A percentile compares a stretch with the other conserved stretches of the same genome.
phyloP scores from a whole-genome alignment of 2,329 filamentous ascomycete genomes.

The Fusarium verticillioides region DNA sequence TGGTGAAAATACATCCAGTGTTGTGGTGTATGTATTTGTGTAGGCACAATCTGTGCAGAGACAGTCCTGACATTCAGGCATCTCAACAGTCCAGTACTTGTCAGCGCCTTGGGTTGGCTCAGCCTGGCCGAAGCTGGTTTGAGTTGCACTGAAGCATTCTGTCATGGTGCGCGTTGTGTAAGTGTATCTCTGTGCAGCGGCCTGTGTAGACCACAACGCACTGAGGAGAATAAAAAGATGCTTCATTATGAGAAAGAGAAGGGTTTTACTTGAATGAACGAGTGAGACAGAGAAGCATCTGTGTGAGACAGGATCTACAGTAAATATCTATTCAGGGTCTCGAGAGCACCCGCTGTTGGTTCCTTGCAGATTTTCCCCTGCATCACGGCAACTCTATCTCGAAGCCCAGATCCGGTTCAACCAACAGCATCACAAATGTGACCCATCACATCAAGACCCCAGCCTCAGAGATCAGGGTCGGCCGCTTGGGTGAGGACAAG shows the following conservation, averaged over 20 bases:
- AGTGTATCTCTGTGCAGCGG: slow-evolving; percentile 38
- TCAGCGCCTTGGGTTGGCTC: slow-evolving; percentile 38
- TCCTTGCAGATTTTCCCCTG: slow-evolving; percentile 30
- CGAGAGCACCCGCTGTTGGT: neutral
- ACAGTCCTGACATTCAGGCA: slow-evolving; percentile 43
- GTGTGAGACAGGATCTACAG: slow-evolving; percentile 37
- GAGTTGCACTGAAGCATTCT: slow-evolving; percentile 41
- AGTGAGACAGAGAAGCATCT: slow-evolving; percentile 9
- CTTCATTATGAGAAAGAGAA: slow-evolving; percentile 33
- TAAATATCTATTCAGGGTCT: slow-evolving; percentile 32
- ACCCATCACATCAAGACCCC: slow-evolving; percentile 1
- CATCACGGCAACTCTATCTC: slow-evolving; percentile 31
- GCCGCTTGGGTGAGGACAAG: slow-evolving; percentile 9
- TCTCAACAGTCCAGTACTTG: slow-evolving; percentile 37
- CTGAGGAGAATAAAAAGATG: slow-evolving; percentile 9
- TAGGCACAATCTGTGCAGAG: slow-evolving; percentile 35
- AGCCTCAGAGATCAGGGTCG: slow-evolving; percentile 12
- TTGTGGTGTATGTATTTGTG: slow-evolving; percentile 41
- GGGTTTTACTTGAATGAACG: neutral
- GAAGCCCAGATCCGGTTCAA: slow-evolving; percentile 15
- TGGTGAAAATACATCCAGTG: slow-evolving; percentile 39
- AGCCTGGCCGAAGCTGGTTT: slow-evolving; percentile 38
- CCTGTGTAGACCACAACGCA: slow-evolving; percentile 17
- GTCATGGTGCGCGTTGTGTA: slow-evolving; percentile 42
- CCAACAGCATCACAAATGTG: neutral